Conservation (phyloP, 192 early-diverging fungal species). For the Umbelopsis isabellina region DNA sequence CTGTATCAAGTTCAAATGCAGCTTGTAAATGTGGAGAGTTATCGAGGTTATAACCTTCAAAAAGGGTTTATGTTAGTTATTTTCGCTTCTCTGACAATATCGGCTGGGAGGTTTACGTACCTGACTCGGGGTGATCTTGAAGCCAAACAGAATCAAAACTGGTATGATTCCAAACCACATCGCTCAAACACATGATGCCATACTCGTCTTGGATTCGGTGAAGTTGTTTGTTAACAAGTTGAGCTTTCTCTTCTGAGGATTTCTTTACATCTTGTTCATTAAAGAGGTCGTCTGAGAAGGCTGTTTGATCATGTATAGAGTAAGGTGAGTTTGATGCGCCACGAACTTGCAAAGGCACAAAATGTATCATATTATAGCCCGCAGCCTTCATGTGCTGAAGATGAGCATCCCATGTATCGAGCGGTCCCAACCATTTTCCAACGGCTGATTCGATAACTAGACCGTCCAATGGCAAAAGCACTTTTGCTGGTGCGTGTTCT, state of each 20-base stretch:
- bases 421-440: conserved; percentile 93
- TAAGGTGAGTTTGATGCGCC: conserved; percentile 97
- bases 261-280: conserved; percentile 50
- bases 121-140: conserved; percentile 93
- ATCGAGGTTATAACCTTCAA: conserved; percentile 88
- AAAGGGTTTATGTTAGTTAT: conserved; percentile 16
- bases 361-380: conserved; percentile 99
- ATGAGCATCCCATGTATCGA: conserved; percentile 76
- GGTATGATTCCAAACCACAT: conserved; percentile 99
- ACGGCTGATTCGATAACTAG: conserved; percentile 90
- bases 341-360: conserved; percentile 90
- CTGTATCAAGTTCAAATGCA: conserved; percentile 94
- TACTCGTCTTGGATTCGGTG: conserved; percentile 62
- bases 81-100: background rate
- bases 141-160: conserved; percentile 94
- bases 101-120: conserved; percentile 33
- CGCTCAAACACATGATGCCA: conserved; percentile 80
- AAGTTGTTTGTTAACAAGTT: conserved; percentile 59
- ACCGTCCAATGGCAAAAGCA: conserved; percentile 81
- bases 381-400: conserved; percentile 70
- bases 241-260: conserved; percentile 62
- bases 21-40: conserved; percentile 93
- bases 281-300: conserved; percentile 89
- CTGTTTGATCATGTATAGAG: conserved; percentile 93
- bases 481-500: conserved; percentile 3